Conservation (phyloP, 768 basidiomycete species). For the Mycena latifolia region DNA sequence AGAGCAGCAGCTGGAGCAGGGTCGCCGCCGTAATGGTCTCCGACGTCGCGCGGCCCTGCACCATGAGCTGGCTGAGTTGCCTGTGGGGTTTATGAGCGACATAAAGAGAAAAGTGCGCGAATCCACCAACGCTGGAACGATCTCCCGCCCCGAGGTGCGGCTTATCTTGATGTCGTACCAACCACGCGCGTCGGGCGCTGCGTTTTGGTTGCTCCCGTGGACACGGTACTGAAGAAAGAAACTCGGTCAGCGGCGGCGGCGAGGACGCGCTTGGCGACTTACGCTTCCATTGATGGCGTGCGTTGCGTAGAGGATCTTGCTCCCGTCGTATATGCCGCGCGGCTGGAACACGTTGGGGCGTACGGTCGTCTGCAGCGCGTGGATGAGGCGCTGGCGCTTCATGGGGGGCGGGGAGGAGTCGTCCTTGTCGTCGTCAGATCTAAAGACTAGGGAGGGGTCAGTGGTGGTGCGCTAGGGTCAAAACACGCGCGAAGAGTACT, state of each 20-base stretch:
- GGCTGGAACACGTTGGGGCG: constrained; percentile 41
- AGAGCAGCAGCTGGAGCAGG: constrained; percentile 50
- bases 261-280: constrained; percentile 1
- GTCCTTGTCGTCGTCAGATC: background rate
- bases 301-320: constrained; percentile 37
- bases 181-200: constrained; percentile 14
- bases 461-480: background rate
- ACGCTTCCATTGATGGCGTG: background rate
- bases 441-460: constrained; percentile 17
- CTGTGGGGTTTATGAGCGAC: constrained; percentile 6
- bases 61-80: constrained; percentile 19
- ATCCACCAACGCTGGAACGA: constrained; percentile 45
- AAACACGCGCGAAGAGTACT: constrained; percentile 4
- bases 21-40: constrained; percentile 45
- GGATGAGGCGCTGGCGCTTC: constrained; percentile 33
- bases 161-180: constrained; percentile 40
- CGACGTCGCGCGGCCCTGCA: constrained; percentile 9
- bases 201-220: constrained; percentile 44
- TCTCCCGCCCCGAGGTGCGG: constrained; percentile 44
- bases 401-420: constrained; percentile 6
- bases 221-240: constrained; percentile 44
- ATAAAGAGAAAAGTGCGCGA: background rate
- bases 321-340: constrained; percentile 48
- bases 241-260: background rate
- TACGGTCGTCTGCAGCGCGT: constrained; percentile 42